phyloP scores from a whole-genome alignment of 768 basidiomycete species.

The Termitomyces sp. region DNA sequence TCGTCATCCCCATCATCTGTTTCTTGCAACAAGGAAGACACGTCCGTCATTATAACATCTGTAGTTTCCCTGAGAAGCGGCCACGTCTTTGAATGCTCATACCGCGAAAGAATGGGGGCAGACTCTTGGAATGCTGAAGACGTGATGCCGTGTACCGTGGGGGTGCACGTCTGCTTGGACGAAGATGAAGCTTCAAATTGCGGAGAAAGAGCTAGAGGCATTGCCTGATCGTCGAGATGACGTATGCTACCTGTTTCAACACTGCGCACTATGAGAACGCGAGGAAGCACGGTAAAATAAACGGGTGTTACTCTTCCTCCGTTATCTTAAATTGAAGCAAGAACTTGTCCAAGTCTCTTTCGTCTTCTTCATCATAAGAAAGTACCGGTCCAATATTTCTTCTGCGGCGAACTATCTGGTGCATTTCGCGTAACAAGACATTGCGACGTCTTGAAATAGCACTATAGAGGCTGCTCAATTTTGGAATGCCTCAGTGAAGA shows the following conservation, averaged over 20 bases:
- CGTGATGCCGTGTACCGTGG: neutral
- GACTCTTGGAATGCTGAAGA: neutral
- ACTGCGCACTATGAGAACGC: constrained; percentile 22
- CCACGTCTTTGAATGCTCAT: neutral
- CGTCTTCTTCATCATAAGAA: constrained; percentile 34
- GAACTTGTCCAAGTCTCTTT: constrained; percentile 44
- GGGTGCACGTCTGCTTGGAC: neutral
- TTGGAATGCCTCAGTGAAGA: neutral
- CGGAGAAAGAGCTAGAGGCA: constrained; percentile 3
- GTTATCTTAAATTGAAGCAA: constrained; percentile 53
- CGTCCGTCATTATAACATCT: neutral
- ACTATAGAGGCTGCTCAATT: constrained; percentile 30
- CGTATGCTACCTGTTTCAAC: constrained; percentile 37
- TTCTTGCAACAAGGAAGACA: constrained; percentile 9
- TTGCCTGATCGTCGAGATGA: constrained; percentile 29
- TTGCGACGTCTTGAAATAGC: constrained; percentile 62
- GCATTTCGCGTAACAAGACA: constrained; percentile 71
- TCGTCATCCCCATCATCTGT: constrained; percentile 33
- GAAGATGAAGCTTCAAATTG: neutral
- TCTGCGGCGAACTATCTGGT: constrained; percentile 55
- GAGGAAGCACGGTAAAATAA: constrained; percentile 1
- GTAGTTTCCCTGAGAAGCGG: neutral
- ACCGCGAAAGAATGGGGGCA: neutral
- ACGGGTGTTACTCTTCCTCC: constrained; percentile 39
- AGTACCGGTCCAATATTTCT: constrained; percentile 40